Base-by-base conservation (phyloP, 169 alveolate species). In the Plasmodium malariae region DNA sequence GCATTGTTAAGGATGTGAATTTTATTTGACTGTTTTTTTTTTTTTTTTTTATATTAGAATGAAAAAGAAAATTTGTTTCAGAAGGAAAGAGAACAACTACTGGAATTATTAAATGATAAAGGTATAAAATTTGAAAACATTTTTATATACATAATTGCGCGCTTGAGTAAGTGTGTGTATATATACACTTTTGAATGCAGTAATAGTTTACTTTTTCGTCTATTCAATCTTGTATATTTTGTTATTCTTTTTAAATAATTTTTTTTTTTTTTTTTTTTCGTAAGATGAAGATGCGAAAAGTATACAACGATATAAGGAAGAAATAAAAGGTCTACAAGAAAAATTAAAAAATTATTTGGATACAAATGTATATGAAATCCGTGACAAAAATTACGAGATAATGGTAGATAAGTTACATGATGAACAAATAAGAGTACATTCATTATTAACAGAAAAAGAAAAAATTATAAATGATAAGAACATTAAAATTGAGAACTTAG, bases 361-460 rank as follows among this genome's bases (percentile, higher is more conserved):
- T 26, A 67, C 34, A 21, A 62, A 62, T 78, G 69, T 32, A n/a
- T 55, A 78, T 48, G 63, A 48, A 55, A 65, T 78, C 6, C 71
- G 43, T n/a, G 89, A 78, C 21, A 78, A 78, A 69, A 78, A 62
- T 36, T 78, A 78, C 55, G 89, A 78, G 43, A 48, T 32, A 2
- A 63, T 78, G 45, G 74, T 78, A 9, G 89, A 78, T 68, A 60
- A 63, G 34, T 54, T 78, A 57, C 76, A 78, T 37, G 89, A 62
- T 26, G 78, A 78, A 63, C 89, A 78, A 78, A 78, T 78, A 62
- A 78, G 63, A 62, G 63, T 78, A 37, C 89, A 78, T 9, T 78
- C 89, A 48, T 51, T 63, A 45, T 26, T 78, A 51, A 65, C 76
- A n/a, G 78, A 78, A 37, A 78, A 78, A 55, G 89, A 78, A 62